phyloP scores from a whole-genome alignment of 768 basidiomycete species.

The Termitomyces sp. region DNA sequence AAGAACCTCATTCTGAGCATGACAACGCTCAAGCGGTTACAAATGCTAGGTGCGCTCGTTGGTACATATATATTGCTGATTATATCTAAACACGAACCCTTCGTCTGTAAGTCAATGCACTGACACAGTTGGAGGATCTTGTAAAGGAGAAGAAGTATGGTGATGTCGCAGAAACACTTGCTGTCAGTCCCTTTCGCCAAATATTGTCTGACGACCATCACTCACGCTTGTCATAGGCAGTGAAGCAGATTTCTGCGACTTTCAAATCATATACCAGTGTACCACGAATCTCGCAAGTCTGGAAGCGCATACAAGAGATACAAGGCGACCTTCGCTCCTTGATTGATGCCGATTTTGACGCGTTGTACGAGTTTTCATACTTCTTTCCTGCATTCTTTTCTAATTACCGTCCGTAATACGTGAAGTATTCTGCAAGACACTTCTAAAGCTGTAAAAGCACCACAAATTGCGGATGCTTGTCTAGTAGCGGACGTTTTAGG shows the following conservation, averaged over 20 bases:
- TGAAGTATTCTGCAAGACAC: slow-evolving; percentile 59
- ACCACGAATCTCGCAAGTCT: slow-evolving; percentile 72
- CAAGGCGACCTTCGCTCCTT: slow-evolving; percentile 80
- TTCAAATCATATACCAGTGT: slow-evolving; percentile 82
- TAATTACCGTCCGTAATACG: neutral
- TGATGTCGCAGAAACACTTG: slow-evolving; percentile 81
- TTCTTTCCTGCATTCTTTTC: neutral
- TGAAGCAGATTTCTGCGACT: slow-evolving; percentile 78
- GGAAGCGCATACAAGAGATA: slow-evolving; percentile 76
- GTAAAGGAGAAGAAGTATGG: slow-evolving; percentile 76
- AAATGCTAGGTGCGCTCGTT: slow-evolving; percentile 79
- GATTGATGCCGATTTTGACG: slow-evolving; percentile 89
- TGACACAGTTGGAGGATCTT: slow-evolving; percentile 78
- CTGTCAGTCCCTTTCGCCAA: slow-evolving; percentile 38
- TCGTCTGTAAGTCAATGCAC: slow-evolving; percentile 62
- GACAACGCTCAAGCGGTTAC: slow-evolving; percentile 85
- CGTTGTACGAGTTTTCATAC: slow-evolving; percentile 62
- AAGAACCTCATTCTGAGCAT: slow-evolving; percentile 88
- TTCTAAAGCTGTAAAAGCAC: slow-evolving; percentile 60
- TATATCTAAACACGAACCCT: neutral
- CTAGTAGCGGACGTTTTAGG: slow-evolving; percentile 89
- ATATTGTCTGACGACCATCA: slow-evolving; percentile 1
- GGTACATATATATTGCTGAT: neutral
- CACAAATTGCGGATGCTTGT: slow-evolving; percentile 79
- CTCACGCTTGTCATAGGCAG: slow-evolving; percentile 52